Percentiles rank a stretch among this genome's conserved stretches.
These are phyloP conservation scores for Patellifolia procumbens DNA, from an alignment of 179 eudicot species.

Conservation along the genomic window DNA sequence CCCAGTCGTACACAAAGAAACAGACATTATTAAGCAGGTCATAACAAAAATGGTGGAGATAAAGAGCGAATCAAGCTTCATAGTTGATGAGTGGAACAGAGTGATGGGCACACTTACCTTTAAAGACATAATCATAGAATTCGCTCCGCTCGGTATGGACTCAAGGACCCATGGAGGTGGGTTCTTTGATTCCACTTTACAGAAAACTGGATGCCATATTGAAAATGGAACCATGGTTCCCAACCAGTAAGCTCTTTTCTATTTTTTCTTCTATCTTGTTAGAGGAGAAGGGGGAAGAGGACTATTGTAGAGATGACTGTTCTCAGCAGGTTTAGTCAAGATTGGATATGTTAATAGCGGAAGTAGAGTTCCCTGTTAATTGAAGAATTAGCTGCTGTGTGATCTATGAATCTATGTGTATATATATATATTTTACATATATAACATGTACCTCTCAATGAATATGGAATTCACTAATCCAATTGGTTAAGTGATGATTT, in stretches of 20 bases:
- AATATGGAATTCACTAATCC: too few species aligned
- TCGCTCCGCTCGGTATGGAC: constrained; percentile 54
- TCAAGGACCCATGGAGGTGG: constrained; percentile 44
- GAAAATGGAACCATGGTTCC: constrained; percentile 33
- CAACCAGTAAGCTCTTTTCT: constrained; percentile 20
- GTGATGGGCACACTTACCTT: constrained; percentile 36
- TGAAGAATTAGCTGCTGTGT: neutral
- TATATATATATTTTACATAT: too few species aligned
- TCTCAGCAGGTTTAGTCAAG: neutral
- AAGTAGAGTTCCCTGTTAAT: neutral
- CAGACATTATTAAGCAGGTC: constrained; percentile 37
- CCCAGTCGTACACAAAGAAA: constrained; percentile 32
- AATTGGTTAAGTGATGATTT: too few species aligned
- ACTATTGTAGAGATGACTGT: neutral
- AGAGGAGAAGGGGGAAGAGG: neutral
- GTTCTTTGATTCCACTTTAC: constrained; percentile 41
- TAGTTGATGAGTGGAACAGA: constrained; percentile 32
- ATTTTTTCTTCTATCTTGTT: neutral
- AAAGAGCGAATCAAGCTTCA: constrained; percentile 39
- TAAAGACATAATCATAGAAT: constrained; percentile 43
- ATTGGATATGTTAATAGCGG: neutral
- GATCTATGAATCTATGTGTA: neutral
- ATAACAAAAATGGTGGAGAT: constrained; percentile 39
- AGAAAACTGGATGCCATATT: constrained; percentile 45
- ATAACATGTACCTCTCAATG: too few species aligned